A percentile compares a stretch with the other conserved stretches of the same genome.
phyloP scores from a whole-genome alignment of 257 asterid species.

The Ilex aquifolium region DNA sequence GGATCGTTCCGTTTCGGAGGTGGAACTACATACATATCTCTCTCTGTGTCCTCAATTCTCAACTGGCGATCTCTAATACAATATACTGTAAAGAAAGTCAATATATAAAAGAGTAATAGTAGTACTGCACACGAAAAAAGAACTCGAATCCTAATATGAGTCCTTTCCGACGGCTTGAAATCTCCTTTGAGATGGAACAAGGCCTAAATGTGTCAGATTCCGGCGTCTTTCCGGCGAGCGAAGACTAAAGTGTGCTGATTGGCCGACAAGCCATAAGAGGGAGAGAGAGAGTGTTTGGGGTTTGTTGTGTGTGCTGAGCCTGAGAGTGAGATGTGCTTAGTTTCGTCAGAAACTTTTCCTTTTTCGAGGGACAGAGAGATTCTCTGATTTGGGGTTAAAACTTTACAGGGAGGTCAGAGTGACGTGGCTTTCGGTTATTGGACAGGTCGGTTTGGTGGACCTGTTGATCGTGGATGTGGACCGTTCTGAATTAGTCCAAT shows the following conservation, averaged over 20 bases:
- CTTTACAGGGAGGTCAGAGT: constrained; percentile 51
- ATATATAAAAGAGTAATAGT: too few species aligned
- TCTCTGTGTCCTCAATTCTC: constrained; percentile 10
- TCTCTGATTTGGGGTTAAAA: constrained; percentile 32
- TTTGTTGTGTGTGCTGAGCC: constrained; percentile 6
- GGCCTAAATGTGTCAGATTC: constrained; percentile 9
- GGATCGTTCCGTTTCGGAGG: constrained; percentile 77
- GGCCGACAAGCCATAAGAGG: constrained; percentile 47
- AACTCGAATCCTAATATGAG: background rate
- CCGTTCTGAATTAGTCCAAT: background rate
- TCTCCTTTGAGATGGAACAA: constrained; percentile 13
- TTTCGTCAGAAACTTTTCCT: background rate
- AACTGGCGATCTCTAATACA: background rate
- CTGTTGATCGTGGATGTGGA: constrained; percentile 2
- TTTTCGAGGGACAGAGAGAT: constrained; percentile 25
- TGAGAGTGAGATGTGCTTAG: background rate
- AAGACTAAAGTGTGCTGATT: constrained; percentile 18
- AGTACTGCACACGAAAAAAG: too few species aligned
- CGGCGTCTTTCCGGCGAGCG: constrained; percentile 14
- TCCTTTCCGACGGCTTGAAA: constrained; percentile 3
- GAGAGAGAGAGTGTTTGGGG: constrained; percentile 16
- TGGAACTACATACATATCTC: constrained; percentile 75
- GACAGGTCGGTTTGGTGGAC: constrained; percentile 1
- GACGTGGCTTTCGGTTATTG: constrained; percentile 30
- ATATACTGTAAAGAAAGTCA: too few species aligned